Evolutionary conservation across 2,329 filamentous ascomycete species (phyloP), one percentile per base, ranked within the genome.

Genomic region (Periconia digitata): DNA sequence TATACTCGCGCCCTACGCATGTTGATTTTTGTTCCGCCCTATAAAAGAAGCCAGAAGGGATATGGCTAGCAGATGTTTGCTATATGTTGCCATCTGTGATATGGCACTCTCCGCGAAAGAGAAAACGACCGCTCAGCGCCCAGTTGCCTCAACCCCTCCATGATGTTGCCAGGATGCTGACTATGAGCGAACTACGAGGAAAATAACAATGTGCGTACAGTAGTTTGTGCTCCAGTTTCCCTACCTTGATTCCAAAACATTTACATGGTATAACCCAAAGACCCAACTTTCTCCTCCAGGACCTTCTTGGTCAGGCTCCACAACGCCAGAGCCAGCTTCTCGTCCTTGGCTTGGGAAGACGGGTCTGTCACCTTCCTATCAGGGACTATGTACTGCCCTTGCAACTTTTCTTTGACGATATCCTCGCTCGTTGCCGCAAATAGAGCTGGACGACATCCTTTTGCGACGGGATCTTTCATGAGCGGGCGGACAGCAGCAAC

Each of bases 371-470:
- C 69, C 60, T 78, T 79, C 15, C 74, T 64, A 50, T 80, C 76
- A 3, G 77, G 76, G 13, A 80, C 70, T 43, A 80, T 67, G 51
- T 80, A 81, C 47, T 65, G 57, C 1, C 76, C 77, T 50, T 76
- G 74, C 8, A 80, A 72, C 22, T 67, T 64, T 37, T 79, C 71
- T 40, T 68, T 69, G 1, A 60, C 67, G 1, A 80, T 62, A 43
- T 76, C 74, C 15, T 68, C 61, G 44, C 71, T 74, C 3, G 77
- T 77, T 1, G 75, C 71, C 4, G 77, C 77, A 55, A 78, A 80
- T 23, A 81, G 49, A 12, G 74, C 76, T 2, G 75, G 55, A 16
- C 77, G 64, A 51, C 77, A 80, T 1, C 77, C 77, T 44, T 76
- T 49, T 20, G 75, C 70, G 0, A 79, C 64, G 0, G 76, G 75